Percentiles rank a stretch among this genome's conserved stretches.
phyloP scores from a whole-genome alignment of 768 basidiomycete genomes.

The Collybia mongolica region DNA sequence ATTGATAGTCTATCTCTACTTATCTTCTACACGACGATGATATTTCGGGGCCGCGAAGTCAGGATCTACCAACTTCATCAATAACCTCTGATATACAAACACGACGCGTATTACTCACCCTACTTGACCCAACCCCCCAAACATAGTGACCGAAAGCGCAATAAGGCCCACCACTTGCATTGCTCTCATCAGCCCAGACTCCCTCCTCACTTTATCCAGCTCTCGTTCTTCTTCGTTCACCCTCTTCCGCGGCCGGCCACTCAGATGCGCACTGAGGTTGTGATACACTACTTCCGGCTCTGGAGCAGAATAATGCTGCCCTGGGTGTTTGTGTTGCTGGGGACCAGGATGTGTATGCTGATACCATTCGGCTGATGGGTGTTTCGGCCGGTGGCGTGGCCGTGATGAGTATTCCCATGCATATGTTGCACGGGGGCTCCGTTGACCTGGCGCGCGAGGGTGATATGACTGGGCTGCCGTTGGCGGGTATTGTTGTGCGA shows the following conservation, averaged over 20 bases:
- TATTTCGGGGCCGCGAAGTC: no score
- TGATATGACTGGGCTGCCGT: background rate
- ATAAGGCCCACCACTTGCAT: slow-evolving; percentile 20
- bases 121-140: slow-evolving; percentile 7
- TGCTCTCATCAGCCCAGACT: slow-evolving; percentile 18
- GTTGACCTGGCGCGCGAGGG: background rate
- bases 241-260: background rate
- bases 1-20: no score
- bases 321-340: background rate
- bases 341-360: background rate
- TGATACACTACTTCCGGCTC: background rate
- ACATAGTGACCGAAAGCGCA: slow-evolving; percentile 15
- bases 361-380: background rate
- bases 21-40: no score
- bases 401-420: slow-evolving; percentile 2
- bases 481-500: background rate
- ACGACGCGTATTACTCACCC: background rate
- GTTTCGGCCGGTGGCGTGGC: background rate
- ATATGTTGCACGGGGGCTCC: background rate
- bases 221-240: slow-evolving; percentile 8
- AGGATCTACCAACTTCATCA: no score
- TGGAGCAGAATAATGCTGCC: background rate
- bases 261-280: background rate
- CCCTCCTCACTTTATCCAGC: slow-evolving; percentile 22
- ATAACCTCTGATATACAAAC: no score